A percentile compares a stretch with the other conserved stretches of the same genome.
Conservation (phyloP, 306 rosid species). For the Quercus berberidifolia region DNA sequence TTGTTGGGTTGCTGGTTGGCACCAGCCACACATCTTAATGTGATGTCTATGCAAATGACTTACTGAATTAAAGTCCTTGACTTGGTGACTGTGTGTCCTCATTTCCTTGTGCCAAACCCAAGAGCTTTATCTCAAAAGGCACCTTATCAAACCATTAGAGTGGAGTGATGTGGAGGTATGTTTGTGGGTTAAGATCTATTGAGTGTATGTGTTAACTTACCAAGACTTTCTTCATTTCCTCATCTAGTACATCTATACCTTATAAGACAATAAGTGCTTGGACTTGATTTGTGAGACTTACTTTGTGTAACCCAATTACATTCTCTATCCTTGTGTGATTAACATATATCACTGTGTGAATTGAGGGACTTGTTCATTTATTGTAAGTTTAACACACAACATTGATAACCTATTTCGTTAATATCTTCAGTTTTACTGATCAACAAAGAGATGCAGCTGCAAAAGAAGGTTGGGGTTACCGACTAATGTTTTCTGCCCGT, state of each 20-base stretch:
- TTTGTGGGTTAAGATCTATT: background rate
- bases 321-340: background rate
- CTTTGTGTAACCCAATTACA: background rate
- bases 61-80: background rate
- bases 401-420: conserved; percentile 12
- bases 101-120: background rate
- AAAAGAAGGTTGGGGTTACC: conserved; percentile 86
- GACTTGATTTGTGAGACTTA: background rate
- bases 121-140: background rate
- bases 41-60: background rate
- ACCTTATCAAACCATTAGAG: background rate
- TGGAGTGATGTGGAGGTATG: background rate
- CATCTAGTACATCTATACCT: background rate
- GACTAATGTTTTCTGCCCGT: conserved; percentile 79
- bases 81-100: background rate
- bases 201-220: background rate
- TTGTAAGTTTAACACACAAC: background rate
- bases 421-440: conserved; percentile 75
- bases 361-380: background rate
- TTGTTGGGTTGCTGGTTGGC: background rate
- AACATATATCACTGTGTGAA: background rate
- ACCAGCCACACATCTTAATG: too few relatives aligned
- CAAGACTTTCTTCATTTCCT: background rate
- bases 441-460: conserved; percentile 87
- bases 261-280: background rate